Evolutionary conservation across 768 basidiomycete genomes (phyloP).

Genomic region (Rhizopogon vulgaris): DNA sequence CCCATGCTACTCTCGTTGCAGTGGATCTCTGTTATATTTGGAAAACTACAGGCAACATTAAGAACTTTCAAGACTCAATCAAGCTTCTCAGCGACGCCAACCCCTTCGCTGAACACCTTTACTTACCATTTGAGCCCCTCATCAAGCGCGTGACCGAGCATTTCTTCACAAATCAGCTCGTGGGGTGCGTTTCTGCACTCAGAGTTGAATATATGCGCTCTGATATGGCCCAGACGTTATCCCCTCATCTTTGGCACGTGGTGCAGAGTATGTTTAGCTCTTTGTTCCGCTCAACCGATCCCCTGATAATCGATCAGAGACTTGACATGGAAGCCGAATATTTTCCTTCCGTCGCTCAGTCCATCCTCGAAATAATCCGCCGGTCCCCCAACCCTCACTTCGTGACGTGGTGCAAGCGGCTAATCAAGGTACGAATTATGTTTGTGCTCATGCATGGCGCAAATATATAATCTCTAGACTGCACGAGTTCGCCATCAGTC

Average conservation of each 20-base stretch:
- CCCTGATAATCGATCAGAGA: constrained; percentile 36
- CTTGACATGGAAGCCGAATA: constrained; percentile 46
- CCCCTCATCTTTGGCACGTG: constrained; percentile 72
- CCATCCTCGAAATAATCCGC: constrained; percentile 43
- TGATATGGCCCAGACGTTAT: constrained; percentile 47
- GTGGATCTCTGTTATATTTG: constrained; percentile 39
- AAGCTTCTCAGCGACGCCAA: constrained; percentile 26
- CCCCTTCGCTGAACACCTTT: constrained; percentile 51
- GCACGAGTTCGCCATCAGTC: constrained; percentile 18
- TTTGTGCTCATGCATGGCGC: background rate
- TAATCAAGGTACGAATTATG: constrained; percentile 40
- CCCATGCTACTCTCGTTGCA: constrained; percentile 26
- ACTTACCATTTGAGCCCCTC: constrained; percentile 47
- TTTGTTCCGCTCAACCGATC: constrained; percentile 1
- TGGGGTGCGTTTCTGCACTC: constrained; percentile 37
- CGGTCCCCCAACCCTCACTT: constrained; percentile 49
- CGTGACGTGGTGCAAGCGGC: constrained; percentile 33
- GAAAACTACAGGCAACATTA: constrained; percentile 14
- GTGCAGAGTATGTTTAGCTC: constrained; percentile 42
- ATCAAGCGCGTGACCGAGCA: constrained; percentile 48
- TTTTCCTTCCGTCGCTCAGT: constrained; percentile 43
- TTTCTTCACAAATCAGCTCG: constrained; percentile 52
- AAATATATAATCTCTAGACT: constrained; percentile 11
- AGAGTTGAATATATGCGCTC: constrained; percentile 6
- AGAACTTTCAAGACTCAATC: constrained; percentile 24